Evolutionary conservation across 1,284 basidiomycete genomes (phyloP).

Genomic region (Irpex rosettiformis): DNA sequence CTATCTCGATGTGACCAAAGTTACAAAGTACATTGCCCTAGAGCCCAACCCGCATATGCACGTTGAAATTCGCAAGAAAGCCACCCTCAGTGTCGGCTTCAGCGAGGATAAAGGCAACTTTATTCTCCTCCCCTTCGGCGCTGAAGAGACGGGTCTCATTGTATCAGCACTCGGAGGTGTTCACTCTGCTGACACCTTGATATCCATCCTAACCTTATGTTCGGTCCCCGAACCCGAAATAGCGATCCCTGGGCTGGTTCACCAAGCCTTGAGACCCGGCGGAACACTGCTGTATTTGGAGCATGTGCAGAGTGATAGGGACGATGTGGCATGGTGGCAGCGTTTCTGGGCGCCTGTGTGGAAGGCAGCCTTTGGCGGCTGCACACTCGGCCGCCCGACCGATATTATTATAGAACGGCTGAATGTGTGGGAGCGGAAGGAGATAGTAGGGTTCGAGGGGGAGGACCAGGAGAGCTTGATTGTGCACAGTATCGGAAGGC

Average conservation of each 20-base stretch:
- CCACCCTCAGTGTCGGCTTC: slow-evolving; percentile 49
- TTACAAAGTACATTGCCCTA: slow-evolving; percentile 63
- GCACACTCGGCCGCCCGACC: slow-evolving; percentile 54
- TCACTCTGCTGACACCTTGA: slow-evolving; percentile 48
- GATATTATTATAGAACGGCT: slow-evolving; percentile 47
- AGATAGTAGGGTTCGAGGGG: slow-evolving; percentile 42
- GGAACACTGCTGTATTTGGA: slow-evolving; percentile 63
- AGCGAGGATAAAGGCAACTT: slow-evolving; percentile 41
- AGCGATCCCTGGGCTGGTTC: slow-evolving; percentile 40
- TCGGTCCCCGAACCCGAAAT: slow-evolving; percentile 49
- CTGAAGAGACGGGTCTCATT: slow-evolving; percentile 49
- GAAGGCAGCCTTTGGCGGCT: slow-evolving; percentile 54
- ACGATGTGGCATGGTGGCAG: slow-evolving; percentile 66
- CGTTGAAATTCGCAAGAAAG: slow-evolving; percentile 42
- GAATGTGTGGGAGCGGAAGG: slow-evolving; percentile 38
- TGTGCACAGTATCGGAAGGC: slow-evolving; percentile 19
- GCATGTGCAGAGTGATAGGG: slow-evolving; percentile 50
- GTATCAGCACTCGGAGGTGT: slow-evolving; percentile 36
- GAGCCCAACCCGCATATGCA: slow-evolving; percentile 70
- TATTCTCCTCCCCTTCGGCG: slow-evolving; percentile 48
- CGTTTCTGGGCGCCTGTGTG: slow-evolving; percentile 65
- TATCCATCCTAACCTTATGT: slow-evolving; percentile 59
- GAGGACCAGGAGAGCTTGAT: slow-evolving; percentile 49
- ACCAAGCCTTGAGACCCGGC: slow-evolving; percentile 49
- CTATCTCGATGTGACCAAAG: slow-evolving; percentile 53